phyloP scores from a whole-genome alignment of 2,329 filamentous ascomycete species.

The Cryphonectria japonica region DNA sequence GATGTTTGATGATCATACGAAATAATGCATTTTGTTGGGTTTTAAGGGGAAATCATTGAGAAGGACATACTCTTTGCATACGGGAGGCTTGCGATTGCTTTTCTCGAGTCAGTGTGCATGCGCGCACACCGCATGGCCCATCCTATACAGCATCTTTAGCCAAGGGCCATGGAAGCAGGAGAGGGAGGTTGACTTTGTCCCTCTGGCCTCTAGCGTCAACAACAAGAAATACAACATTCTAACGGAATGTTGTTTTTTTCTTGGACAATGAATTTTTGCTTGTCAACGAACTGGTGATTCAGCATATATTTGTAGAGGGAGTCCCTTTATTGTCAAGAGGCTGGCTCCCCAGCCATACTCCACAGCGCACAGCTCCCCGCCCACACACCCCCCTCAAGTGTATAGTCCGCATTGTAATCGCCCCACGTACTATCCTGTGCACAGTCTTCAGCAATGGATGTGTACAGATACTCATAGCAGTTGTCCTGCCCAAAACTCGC shows the following conservation, averaged over 20 bases:
- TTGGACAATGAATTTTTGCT: not conserved
- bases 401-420: not conserved
- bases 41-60: not conserved
- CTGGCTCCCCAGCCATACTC: not conserved
- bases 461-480: not conserved
- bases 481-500: not conserved
- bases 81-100: constrained; percentile 9
- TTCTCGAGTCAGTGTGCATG: constrained; percentile 9
- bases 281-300: too few relatives aligned
- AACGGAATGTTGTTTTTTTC: not conserved
- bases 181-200: not conserved
- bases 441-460: not conserved
- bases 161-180: constrained; percentile 13
- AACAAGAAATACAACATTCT: constrained; percentile 14
- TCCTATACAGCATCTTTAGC: constrained; percentile 18
- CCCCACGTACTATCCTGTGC: not conserved
- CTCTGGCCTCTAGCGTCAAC: constrained; percentile 12
- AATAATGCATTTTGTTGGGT: constrained; percentile 27
- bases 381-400: not conserved
- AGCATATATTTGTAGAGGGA: not conserved
- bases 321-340: not conserved
- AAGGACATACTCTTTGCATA: constrained; percentile 16
- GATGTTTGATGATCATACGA: constrained; percentile 14
- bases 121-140: constrained; percentile 11
- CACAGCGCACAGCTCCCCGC: not conserved